Percentiles rank a stretch among this genome's conserved stretches.
Conservation (phyloP, 345 rosid genomes). For the Excoecaria cochinchinensis region DNA sequence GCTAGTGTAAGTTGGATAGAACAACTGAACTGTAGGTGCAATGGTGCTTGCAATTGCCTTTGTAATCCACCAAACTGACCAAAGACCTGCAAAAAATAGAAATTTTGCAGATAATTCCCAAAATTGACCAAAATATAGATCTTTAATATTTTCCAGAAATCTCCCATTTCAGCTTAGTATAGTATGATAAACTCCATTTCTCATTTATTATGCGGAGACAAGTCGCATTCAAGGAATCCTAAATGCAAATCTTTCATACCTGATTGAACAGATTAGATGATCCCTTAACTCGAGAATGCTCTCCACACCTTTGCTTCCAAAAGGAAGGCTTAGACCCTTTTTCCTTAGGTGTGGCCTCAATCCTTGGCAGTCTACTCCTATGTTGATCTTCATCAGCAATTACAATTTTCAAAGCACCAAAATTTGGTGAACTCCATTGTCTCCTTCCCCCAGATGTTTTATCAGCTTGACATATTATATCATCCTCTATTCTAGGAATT, state of each 20-base stretch:
- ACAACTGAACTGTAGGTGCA: slow-evolving; percentile 44
- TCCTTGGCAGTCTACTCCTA: slow-evolving; percentile 22
- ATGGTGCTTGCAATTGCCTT: slow-evolving; percentile 47
- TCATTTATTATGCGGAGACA: neutral
- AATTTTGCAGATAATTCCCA: slow-evolving; percentile 5
- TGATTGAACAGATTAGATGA: slow-evolving; percentile 40
- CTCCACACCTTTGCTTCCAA: slow-evolving; percentile 54
- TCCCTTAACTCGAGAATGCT: slow-evolving; percentile 37
- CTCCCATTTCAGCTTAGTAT: neutral
- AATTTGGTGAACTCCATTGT: slow-evolving; percentile 67
- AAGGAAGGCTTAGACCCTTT: slow-evolving; percentile 56
- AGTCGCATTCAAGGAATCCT: neutral
- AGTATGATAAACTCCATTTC: neutral
- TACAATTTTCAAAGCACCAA: slow-evolving; percentile 57
- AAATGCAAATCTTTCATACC: slow-evolving; percentile 29
- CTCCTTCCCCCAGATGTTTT: slow-evolving; percentile 45
- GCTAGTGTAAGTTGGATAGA: slow-evolving; percentile 63
- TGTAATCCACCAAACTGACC: slow-evolving; percentile 43
- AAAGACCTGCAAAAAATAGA: slow-evolving; percentile 41
- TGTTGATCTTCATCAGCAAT: slow-evolving; percentile 42
- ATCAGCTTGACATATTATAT: slow-evolving; percentile 31
- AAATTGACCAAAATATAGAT: slow-evolving; percentile 4
- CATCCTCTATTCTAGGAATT: slow-evolving; percentile 37
- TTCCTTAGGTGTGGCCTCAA: slow-evolving; percentile 67
- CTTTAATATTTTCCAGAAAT: neutral